Conservation (phyloP, 2,329 filamentous ascomycete species). For the Pseudohalonectria lignicola region DNA sequence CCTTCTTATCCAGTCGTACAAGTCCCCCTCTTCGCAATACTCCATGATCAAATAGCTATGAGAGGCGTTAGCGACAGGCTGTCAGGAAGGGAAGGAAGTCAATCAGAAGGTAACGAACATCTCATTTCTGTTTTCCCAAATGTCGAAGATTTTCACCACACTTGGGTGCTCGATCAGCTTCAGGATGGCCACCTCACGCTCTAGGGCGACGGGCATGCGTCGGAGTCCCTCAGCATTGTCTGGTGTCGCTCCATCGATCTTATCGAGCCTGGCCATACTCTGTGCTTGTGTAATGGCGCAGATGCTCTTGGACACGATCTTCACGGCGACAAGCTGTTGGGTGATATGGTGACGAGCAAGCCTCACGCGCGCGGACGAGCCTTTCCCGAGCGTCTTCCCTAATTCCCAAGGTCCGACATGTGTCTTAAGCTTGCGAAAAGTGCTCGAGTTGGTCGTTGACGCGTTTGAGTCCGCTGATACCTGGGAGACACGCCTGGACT, state of each 20-base stretch:
- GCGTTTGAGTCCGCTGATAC: conserved; percentile 21
- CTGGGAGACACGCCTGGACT: conserved; percentile 25
- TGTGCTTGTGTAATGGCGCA: conserved; percentile 74
- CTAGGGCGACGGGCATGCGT: conserved; percentile 76
- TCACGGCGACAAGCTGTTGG: conserved; percentile 77
- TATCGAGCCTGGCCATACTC: conserved; percentile 74
- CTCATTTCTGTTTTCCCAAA: conserved; percentile 94
- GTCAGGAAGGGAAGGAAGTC: background rate
- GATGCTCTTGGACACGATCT: conserved; percentile 81
- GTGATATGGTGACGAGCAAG: conserved; percentile 72
- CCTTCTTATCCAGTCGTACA: conserved; percentile 76
- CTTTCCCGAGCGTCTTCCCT: conserved; percentile 79
- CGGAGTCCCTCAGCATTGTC: conserved; percentile 48
- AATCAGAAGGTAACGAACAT: conserved; percentile 52
- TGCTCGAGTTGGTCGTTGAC: conserved; percentile 15
- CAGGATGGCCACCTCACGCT: conserved; percentile 93
- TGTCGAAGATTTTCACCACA: conserved; percentile 88
- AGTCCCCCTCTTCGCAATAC: conserved; percentile 67
- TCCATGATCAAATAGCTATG: conserved; percentile 86
- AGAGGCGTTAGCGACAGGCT: conserved; percentile 5
- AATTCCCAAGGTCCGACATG: conserved; percentile 92
- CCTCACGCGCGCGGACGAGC: conserved; percentile 79
- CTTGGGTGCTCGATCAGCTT: conserved; percentile 93
- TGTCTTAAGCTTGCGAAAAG: conserved; percentile 37
- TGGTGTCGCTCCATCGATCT: conserved; percentile 50